Percentiles rank a stretch among this genome's conserved stretches.
These are phyloP conservation scores for Ballota nigra DNA, from an alignment of 257 asterid species.

Conservation along the genomic window DNA sequence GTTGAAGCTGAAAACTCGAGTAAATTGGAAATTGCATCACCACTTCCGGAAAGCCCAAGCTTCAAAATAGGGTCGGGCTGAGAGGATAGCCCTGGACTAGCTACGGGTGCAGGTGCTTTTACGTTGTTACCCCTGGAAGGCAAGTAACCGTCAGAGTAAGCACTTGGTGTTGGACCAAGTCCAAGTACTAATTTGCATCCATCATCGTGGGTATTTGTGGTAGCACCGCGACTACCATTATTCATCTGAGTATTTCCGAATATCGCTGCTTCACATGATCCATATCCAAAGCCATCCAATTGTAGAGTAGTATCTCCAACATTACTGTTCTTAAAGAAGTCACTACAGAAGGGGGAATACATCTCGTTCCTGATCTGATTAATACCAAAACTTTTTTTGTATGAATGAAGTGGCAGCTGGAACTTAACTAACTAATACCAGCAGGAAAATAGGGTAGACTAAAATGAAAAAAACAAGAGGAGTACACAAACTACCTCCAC, in stretches of 20 bases:
- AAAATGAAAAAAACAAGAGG: constrained; percentile 39
- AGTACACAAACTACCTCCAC: constrained; percentile 53
- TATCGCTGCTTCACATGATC: constrained; percentile 36
- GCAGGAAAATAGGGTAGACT: constrained; percentile 26
- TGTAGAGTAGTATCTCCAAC: constrained; percentile 65
- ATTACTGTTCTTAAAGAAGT: constrained; percentile 31
- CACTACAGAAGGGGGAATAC: constrained; percentile 41
- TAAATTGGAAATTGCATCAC: constrained; percentile 42
- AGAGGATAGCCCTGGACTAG: constrained; percentile 36
- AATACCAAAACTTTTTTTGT: constrained; percentile 17
- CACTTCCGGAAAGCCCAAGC: constrained; percentile 63
- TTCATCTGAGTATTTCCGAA: constrained; percentile 36
- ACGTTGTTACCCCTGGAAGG: constrained; percentile 36
- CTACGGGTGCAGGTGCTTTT: constrained; percentile 33
- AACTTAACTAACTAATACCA: constrained; percentile 25
- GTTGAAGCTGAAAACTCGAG: constrained; percentile 46
- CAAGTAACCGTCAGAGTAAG: constrained; percentile 45
- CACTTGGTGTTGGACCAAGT: constrained; percentile 78
- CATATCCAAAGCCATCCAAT: constrained; percentile 72
- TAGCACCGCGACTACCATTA: constrained; percentile 27
- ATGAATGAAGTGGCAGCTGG: constrained; percentile 23
- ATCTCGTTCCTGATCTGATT: constrained; percentile 33
- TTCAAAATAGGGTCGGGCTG: constrained; percentile 55
- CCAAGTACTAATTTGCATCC: constrained; percentile 90
- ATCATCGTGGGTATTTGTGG: constrained; percentile 51